Evolutionary conservation across 345 rosid genomes (phyloP), one percentile per base, ranked within the genome.

Genomic region (Gossypium arboreum): DNA sequence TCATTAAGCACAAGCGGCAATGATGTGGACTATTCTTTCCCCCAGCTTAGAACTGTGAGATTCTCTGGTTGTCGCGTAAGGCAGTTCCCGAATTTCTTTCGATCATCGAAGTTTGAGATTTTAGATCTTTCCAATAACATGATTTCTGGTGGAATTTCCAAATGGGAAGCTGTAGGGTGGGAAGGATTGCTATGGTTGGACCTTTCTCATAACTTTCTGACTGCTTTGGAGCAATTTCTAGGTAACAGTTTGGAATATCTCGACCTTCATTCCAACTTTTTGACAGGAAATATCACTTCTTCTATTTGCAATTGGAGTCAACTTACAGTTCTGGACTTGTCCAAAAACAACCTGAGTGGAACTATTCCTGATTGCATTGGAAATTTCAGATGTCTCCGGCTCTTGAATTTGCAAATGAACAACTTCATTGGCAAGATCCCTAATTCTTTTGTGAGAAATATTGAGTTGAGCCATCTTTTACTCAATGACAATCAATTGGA

Each of bases 251-350:
- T 52, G 56, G 20, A 5, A 16, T 15, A 15, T 12, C 56, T 52
- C 18, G 2, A 52, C 2, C 20, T 52, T 16, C 20, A 3, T 16
- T 52, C 56, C 4, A 52, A 52, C 56, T 16, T 52, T n/a, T 20
- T 81, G 27, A 39, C 44, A 0, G 81, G 82, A 18, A 70, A 60
- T 44, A 64, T 83, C 13, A 73, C 81, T 0, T 50, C 71, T 13
- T 13, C 27, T 70, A 62, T 62, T 12, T 79, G 81, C 58, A 39
- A 79, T 41, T 62, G 71, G 52, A 62, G 9, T 7, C 16, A 4
- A 3, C 22, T 62, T 2, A 0, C 3, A 7, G 12, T 29, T 29
- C 67, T 62, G 0, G 67, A 62, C 56, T 16, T 62, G 45, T 52
- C 56, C 20, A 52, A 18, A 16, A 52, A 52, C 57, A 17, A 2